Conservation (phyloP, 2,329 filamentous ascomycete species). For the Phialophora chinensis region DNA sequence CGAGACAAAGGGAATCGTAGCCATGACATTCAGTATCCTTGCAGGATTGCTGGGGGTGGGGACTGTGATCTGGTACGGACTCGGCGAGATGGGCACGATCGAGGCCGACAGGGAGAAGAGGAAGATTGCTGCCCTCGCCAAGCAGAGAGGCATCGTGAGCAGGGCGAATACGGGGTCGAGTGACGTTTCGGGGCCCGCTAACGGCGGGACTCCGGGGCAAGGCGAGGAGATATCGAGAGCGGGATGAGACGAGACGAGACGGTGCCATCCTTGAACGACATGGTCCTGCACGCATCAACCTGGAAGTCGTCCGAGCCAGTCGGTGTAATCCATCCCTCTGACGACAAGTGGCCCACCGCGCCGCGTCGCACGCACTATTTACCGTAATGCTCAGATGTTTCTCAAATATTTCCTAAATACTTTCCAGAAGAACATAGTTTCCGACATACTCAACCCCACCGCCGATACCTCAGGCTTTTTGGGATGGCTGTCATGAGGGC, state of each 20-base stretch:
- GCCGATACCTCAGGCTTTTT: no score
- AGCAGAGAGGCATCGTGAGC: slow-evolving; percentile 4
- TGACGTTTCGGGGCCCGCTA: not conserved
- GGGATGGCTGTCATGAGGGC: no score
- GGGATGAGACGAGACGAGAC: not conserved
- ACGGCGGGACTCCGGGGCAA: not conserved
- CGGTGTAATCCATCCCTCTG: no score
- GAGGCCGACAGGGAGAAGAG: slow-evolving; percentile 21
- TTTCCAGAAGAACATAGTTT: no score
- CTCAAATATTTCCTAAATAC: no score
- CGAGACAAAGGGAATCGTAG: slow-evolving; percentile 72
- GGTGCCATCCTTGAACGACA: no score
- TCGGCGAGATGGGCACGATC: slow-evolving; percentile 37
- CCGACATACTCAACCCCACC: no score
- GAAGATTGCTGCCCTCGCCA: slow-evolving; percentile 1
- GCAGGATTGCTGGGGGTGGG: slow-evolving; percentile 71
- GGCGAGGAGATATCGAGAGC: not conserved
- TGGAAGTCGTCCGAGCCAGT: no score
- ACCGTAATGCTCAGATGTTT: no score
- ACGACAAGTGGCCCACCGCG: no score
- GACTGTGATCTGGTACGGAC: slow-evolving; percentile 69
- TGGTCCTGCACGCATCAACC: no score
- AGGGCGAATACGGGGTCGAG: not conserved
- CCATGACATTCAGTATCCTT: slow-evolving; percentile 73
- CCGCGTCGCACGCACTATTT: no score